A percentile compares a stretch with the other conserved stretches of the same genome.
Conservation (phyloP, 1,139 yeast genomes). For the Yamadazyma blattariae region DNA sequence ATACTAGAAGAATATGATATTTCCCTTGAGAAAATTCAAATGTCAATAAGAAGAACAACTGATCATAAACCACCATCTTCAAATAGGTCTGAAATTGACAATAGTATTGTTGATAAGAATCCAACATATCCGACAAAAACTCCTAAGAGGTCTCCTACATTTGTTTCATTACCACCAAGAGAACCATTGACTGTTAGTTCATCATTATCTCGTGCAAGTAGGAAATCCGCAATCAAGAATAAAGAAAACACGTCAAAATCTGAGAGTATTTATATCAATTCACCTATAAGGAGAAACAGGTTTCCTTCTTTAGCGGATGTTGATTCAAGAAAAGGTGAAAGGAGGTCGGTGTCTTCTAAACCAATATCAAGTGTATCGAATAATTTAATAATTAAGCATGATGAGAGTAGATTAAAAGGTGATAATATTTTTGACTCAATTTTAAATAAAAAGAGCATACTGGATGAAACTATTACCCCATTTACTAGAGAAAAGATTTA, state of each 20-base stretch:
- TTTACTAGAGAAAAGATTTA: constrained; percentile 1
- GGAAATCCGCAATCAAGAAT: constrained; percentile 10
- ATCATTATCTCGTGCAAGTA: constrained; percentile 11
- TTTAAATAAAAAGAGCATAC: background rate
- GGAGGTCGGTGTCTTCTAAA: background rate
- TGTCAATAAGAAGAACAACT: constrained; percentile 14
- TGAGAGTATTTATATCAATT: constrained; percentile 6
- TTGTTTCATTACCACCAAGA: constrained; percentile 38
- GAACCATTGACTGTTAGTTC: constrained; percentile 35
- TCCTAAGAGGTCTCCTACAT: constrained; percentile 33
- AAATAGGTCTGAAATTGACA: background rate
- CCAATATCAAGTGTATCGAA: background rate
- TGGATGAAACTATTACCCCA: background rate
- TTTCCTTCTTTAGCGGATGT: constrained; percentile 14
- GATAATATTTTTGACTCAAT: constrained; percentile 1
- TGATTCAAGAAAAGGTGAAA: background rate
- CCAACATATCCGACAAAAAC: constrained; percentile 16
- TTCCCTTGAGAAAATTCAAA: constrained; percentile 15
- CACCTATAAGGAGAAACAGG: constrained; percentile 14
- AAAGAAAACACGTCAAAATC: constrained; percentile 5
- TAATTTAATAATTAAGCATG: constrained; percentile 1
- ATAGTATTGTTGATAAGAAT: background rate
- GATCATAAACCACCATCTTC: constrained; percentile 3
- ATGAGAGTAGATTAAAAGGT: background rate
- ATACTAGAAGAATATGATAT: constrained; percentile 10